These are phyloP conservation scores for Lathyrus sativus DNA, from an alignment of 306 rosid species.

Conservation along the genomic window DNA sequence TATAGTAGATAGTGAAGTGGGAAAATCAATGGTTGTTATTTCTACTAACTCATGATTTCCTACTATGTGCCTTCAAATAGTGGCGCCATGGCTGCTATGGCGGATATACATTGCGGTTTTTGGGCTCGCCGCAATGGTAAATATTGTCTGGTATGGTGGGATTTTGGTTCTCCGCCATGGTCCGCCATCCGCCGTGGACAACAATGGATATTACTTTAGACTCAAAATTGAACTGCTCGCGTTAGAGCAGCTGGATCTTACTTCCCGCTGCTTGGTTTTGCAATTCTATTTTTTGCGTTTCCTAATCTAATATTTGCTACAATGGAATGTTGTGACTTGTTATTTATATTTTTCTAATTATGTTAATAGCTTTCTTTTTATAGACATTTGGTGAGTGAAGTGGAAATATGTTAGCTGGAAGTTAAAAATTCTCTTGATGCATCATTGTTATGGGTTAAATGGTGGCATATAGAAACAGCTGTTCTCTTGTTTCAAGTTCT, in stretches of 20 bases:
- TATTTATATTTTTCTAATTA: neutral
- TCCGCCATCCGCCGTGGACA: too few relatives aligned
- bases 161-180: too few relatives aligned
- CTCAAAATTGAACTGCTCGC: neutral
- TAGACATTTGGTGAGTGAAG: slow-evolving; percentile 13
- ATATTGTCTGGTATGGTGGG: too few relatives aligned
- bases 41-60: slow-evolving; percentile 4
- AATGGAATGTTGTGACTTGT: slow-evolving; percentile 13
- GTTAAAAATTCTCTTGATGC: neutral
- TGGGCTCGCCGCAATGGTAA: too few relatives aligned
- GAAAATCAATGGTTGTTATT: slow-evolving; percentile 12
- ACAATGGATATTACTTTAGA: neutral
- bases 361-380: slow-evolving; percentile 18
- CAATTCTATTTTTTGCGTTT: neutral
- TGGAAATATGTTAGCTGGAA: neutral
- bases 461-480: neutral
- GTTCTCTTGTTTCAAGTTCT: neutral
- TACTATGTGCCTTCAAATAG: neutral
- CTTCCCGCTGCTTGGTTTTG: neutral
- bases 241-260: neutral
- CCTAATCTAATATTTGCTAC: slow-evolving; percentile 7
- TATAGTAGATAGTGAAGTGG: neutral
- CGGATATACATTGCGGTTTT: too few relatives aligned
- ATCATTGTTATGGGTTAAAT: neutral
- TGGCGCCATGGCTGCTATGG: too few relatives aligned